Evolutionary conservation across 1,139 yeast genomes (phyloP).

Genomic region (Pichia sp.): DNA sequence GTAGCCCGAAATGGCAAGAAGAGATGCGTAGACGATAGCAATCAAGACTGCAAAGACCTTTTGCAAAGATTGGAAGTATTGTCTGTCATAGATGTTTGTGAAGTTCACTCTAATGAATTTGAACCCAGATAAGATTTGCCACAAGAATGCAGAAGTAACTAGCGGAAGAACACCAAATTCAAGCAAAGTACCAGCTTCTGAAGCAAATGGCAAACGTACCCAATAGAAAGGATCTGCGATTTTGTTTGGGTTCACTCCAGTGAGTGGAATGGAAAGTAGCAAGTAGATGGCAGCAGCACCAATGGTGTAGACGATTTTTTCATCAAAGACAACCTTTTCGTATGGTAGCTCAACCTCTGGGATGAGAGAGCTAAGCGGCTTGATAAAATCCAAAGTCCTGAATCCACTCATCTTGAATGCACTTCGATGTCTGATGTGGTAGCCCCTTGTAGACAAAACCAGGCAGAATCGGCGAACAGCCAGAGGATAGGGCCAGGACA

Average conservation of each 20-base stretch:
- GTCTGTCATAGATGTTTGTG: constrained; percentile 66
- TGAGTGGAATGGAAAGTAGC: constrained; percentile 64
- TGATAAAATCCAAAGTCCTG: constrained; percentile 70
- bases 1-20: constrained; percentile 63
- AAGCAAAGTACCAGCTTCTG: constrained; percentile 71
- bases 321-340: constrained; percentile 65
- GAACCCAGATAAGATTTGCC: constrained; percentile 81
- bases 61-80: constrained; percentile 80
- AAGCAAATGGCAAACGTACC: constrained; percentile 72
- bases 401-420: constrained; percentile 14
- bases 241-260: constrained; percentile 52
- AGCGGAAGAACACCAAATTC: constrained; percentile 68
- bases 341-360: constrained; percentile 82
- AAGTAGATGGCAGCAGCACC: constrained; percentile 64
- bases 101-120: constrained; percentile 72
- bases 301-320: constrained; percentile 74
- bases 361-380: constrained; percentile 72
- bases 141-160: constrained; percentile 61
- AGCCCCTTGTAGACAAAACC: not conserved
- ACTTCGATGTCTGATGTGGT: not conserved
- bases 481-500: no score
- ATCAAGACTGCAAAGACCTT: constrained; percentile 66
- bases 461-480: no score
- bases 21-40: constrained; percentile 46
- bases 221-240: constrained; percentile 67